These are phyloP conservation scores for Malus hybrid DNA, from an alignment of 331 rosid species.

Conservation along the genomic window DNA sequence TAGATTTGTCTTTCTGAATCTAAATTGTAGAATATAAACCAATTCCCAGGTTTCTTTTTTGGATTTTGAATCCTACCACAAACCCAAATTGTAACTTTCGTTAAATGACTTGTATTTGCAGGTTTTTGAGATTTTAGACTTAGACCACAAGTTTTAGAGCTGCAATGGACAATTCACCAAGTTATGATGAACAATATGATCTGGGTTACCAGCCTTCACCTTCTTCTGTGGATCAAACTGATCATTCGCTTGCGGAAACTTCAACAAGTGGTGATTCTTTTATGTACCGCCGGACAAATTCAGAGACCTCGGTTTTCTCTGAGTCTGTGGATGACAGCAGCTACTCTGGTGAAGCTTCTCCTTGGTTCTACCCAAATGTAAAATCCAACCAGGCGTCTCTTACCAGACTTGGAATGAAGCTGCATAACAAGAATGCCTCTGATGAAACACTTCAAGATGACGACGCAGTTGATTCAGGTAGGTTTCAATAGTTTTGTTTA, in stretches of 20 bases:
- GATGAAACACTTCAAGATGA: conserved; percentile 43
- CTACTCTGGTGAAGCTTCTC: conserved; percentile 53
- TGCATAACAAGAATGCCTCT: conserved; percentile 18
- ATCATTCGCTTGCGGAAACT: conserved; percentile 39
- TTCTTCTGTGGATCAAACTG: conserved; percentile 68
- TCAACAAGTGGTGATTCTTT: conserved; percentile 64
- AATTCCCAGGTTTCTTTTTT: conserved; percentile 10
- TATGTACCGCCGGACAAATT: conserved; percentile 46
- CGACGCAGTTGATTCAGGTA: conserved; percentile 57
- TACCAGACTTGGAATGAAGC: conserved; percentile 44
- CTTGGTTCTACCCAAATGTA: conserved; percentile 39
- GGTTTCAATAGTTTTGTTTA: conserved; percentile 2
- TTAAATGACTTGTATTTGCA: neutral
- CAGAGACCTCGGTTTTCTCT: conserved; percentile 63
- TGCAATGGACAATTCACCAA: conserved; percentile 51
- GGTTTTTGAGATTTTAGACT: conserved; percentile 17
- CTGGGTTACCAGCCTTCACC: conserved; percentile 58
- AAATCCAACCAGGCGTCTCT: conserved; percentile 42
- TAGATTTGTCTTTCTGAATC: neutral
- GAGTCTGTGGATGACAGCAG: conserved; percentile 48
- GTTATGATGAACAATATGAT: conserved; percentile 41
- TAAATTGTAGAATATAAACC: conserved; percentile 9
- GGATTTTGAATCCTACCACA: conserved; percentile 8
- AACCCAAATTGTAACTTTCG: neutral
- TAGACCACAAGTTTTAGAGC: conserved; percentile 12